A percentile compares a stretch with the other conserved stretches of the same genome.
These are phyloP conservation scores for Alternaria solani DNA, from an alignment of 2,329 filamentous ascomycete genomes.

Conservation along the genomic window DNA sequence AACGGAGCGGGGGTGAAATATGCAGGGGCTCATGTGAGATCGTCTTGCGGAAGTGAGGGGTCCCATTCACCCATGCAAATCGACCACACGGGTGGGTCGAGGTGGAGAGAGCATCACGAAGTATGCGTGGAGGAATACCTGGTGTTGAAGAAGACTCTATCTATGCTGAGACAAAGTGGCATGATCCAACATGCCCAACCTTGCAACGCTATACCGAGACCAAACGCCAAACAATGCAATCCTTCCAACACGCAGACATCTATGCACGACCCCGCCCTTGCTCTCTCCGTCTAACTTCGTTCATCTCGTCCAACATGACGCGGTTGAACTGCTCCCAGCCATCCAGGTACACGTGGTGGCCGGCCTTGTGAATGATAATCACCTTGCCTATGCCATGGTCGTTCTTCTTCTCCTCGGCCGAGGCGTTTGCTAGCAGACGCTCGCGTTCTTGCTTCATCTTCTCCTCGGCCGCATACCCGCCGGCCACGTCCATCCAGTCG, in stretches of 20 bases:
- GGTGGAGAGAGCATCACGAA: not conserved
- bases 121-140: not conserved
- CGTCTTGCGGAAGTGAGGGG: conserved; percentile 10
- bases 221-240: conserved; percentile 12
- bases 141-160: conserved; percentile 2
- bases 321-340: conserved; percentile 74
- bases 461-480: conserved; percentile 80
- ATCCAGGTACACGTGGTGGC: conserved; percentile 77
- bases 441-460: conserved; percentile 75
- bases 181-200: not conserved
- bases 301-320: conserved; percentile 71
- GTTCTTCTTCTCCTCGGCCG: conserved; percentile 69
- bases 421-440: conserved; percentile 67
- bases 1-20: conserved; percentile 12
- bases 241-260: not conserved
- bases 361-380: conserved; percentile 74
- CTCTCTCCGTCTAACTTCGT: conserved; percentile 61
- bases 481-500: conserved; percentile 98
- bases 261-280: conserved; percentile 17
- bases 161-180: not conserved
- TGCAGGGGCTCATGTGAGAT: conserved; percentile 19
- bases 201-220: not conserved
- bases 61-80: not conserved
- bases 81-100: not conserved
- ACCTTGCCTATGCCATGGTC: conserved; percentile 88